These are phyloP conservation scores for Mitragyna speciosa DNA, from an alignment of 257 asterid species.

Conservation along the genomic window DNA sequence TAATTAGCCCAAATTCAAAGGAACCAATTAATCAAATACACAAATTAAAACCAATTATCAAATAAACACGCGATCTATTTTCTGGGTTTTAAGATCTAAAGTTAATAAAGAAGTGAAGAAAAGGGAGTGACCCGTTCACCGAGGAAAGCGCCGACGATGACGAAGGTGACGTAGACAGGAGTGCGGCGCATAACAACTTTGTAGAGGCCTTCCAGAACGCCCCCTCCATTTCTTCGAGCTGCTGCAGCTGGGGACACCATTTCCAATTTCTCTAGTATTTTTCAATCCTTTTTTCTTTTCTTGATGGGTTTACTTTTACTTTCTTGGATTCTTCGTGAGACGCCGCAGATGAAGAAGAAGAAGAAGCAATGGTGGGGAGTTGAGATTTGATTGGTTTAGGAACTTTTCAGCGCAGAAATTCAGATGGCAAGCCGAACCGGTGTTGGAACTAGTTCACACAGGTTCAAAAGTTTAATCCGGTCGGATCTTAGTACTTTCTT, in stretches of 20 bases:
- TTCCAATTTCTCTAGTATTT: neutral
- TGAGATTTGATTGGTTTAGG: neutral
- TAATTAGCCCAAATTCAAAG: neutral
- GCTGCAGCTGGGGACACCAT: conserved; percentile 36
- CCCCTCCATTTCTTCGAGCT: conserved; percentile 57
- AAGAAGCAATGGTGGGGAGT: neutral
- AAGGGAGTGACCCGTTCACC: conserved; percentile 62
- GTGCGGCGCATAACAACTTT: conserved; percentile 79
- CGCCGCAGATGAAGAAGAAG: neutral
- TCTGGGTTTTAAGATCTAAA: conserved; percentile 17
- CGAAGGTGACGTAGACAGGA: conserved; percentile 78
- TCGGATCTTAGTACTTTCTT: no score
- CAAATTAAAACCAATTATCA: neutral
- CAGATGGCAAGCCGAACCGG: no score
- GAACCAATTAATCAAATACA: neutral
- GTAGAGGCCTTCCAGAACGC: conserved; percentile 73
- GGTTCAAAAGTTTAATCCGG: neutral
- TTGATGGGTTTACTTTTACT: neutral
- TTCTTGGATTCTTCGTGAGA: neutral
- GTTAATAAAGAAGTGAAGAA: neutral
- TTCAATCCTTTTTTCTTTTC: neutral
- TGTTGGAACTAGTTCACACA: neutral
- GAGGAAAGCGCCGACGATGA: conserved; percentile 79
- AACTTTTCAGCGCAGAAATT: neutral
- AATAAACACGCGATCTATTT: neutral